Percentiles rank a stretch among this genome's conserved stretches.
Evolutionary conservation across 345 rosid genomes (phyloP).

Genomic region (Triadica sebifera): DNA sequence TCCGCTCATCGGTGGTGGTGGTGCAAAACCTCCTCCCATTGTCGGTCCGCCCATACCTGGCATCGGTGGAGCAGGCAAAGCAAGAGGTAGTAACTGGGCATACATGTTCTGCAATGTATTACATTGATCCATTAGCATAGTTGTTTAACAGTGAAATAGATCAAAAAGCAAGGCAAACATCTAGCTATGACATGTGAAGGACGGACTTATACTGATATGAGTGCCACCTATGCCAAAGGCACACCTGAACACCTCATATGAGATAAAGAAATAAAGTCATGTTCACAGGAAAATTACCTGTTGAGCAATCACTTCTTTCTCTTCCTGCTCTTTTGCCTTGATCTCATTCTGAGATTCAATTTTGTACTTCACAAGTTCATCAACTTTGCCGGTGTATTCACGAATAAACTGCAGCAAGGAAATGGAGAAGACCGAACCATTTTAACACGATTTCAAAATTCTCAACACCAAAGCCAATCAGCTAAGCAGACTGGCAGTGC

Average conservation of each 20-base stretch:
- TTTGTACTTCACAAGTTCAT: conserved; percentile 76
- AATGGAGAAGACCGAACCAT: not conserved
- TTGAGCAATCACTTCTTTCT: conserved; percentile 75
- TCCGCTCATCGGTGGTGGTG: conserved; percentile 30
- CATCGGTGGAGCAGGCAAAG: conserved; percentile 31
- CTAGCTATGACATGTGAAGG: not conserved
- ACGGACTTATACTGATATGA: too few species aligned
- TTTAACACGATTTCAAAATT: not conserved
- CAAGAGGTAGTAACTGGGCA: conserved; percentile 33
- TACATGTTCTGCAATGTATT: conserved; percentile 28
- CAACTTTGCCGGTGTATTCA: conserved; percentile 76
- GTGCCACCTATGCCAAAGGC: not conserved
- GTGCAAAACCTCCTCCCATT: conserved; percentile 29
- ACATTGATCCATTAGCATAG: not conserved
- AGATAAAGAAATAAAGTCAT: not conserved
- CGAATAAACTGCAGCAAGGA: conserved; percentile 58
- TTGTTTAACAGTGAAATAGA: not conserved
- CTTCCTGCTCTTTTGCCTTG: conserved; percentile 70
- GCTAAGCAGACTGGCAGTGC: not conserved
- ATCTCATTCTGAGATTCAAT: conserved; percentile 63
- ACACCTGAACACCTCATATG: not conserved
- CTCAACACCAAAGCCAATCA: not conserved
- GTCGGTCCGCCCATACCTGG: conserved; percentile 28
- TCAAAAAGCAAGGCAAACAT: not conserved
- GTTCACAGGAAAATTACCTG: conserved; percentile 47